Conservation (phyloP, 1,284 basidiomycete genomes). For the Sutorius eximius region DNA sequence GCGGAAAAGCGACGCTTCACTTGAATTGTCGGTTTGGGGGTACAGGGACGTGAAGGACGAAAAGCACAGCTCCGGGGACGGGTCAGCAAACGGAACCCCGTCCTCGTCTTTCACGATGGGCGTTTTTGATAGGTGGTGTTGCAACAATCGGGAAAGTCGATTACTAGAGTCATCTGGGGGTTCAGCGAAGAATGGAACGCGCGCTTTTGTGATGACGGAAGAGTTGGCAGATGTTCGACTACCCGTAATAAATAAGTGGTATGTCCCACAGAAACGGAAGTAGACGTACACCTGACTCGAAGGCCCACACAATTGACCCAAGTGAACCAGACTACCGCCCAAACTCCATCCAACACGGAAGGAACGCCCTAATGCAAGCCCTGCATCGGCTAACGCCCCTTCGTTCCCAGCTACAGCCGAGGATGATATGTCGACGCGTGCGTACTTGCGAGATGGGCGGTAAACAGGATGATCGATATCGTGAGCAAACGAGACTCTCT, state of each 20-base stretch:
- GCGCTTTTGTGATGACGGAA: conserved; percentile 52
- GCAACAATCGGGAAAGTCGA: conserved; percentile 67
- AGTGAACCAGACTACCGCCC: conserved; percentile 72
- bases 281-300: conserved; percentile 46
- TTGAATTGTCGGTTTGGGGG: conserved; percentile 69
- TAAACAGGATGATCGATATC: conserved; percentile 62
- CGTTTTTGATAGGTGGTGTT: conserved; percentile 79
- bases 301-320: conserved; percentile 69
- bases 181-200: conserved; percentile 43
- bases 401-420: conserved; percentile 69
- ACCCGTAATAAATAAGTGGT: conserved; percentile 12
- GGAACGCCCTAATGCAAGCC: conserved; percentile 82
- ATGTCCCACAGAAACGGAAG: conserved; percentile 7
- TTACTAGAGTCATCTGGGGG: conserved; percentile 39
- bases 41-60: conserved; percentile 77
- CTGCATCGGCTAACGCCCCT: conserved; percentile 73
- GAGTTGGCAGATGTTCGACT: conserved; percentile 59
- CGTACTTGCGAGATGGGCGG: conserved; percentile 70
- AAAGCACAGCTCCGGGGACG: conserved; percentile 68
- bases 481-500: conserved; percentile 78
- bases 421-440: conserved; percentile 62
- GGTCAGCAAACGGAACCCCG: conserved; percentile 57
- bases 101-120: conserved; percentile 59
- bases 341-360: conserved; percentile 93
- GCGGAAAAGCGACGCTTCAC: conserved; percentile 81